Evolutionary conservation across 2,329 filamentous ascomycete genomes (phyloP).

Genomic region (Trichophyton simii): DNA sequence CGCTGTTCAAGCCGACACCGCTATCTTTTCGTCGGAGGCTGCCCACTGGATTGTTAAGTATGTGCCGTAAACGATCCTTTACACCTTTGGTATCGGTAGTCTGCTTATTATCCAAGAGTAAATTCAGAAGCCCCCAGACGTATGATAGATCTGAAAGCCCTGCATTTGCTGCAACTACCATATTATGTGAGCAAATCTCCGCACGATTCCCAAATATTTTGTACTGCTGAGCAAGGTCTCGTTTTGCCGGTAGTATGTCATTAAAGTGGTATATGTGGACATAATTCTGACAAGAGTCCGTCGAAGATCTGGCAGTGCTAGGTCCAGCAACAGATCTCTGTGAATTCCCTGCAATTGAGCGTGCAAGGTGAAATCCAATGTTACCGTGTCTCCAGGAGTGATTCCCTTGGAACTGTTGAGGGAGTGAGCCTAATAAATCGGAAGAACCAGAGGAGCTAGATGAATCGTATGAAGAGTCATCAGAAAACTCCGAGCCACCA

Average conservation of each 20-base stretch:
- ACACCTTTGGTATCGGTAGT: slow-evolving; percentile 44
- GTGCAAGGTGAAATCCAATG: slow-evolving; percentile 46
- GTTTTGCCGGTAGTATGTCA: slow-evolving; percentile 63
- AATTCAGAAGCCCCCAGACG: slow-evolving; percentile 68
- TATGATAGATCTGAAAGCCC: slow-evolving; percentile 61
- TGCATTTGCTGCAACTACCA: slow-evolving; percentile 58
- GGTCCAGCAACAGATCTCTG: slow-evolving; percentile 44
- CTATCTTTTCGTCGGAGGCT: slow-evolving; percentile 19
- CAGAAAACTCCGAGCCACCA: slow-evolving; percentile 34
- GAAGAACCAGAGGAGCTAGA: slow-evolving; percentile 40
- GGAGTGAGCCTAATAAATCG: slow-evolving; percentile 33
- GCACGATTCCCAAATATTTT: slow-evolving; percentile 69
- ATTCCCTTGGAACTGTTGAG: slow-evolving; percentile 38
- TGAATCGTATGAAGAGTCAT: slow-evolving; percentile 48
- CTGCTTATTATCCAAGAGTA: slow-evolving; percentile 66
- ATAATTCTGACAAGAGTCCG: slow-evolving; percentile 48
- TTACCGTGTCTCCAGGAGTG: slow-evolving; percentile 40
- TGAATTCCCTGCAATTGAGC: slow-evolving; percentile 33
- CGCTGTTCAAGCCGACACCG: slow-evolving; percentile 22
- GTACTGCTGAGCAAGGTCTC: slow-evolving; percentile 65
- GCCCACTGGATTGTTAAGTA: background rate
- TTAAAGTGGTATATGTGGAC: slow-evolving; percentile 61
- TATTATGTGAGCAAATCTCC: slow-evolving; percentile 77
- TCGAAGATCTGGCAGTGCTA: slow-evolving; percentile 37
- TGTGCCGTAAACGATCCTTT: background rate